Evolutionary conservation across 495 filamentous ascomycete genomes (phyloP).

Genomic region (Penicillium chermesinum): DNA sequence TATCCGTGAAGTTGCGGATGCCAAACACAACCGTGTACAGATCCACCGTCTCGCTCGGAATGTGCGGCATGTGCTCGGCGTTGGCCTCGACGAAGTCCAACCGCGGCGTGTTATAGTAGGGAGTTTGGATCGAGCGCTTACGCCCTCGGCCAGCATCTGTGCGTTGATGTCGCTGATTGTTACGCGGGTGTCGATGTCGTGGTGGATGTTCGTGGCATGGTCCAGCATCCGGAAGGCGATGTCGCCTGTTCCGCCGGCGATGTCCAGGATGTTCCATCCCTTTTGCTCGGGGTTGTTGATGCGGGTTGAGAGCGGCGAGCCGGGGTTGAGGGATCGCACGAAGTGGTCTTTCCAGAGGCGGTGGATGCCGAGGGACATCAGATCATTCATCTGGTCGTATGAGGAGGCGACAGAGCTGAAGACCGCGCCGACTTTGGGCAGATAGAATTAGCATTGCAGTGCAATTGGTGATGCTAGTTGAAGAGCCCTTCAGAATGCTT

Average conservation of each 20-base stretch:
- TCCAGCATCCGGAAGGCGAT: constrained; percentile 96
- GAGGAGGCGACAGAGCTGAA: constrained; percentile 93
- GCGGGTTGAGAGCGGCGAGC: constrained; percentile 48
- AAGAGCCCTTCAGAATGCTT: constrained; percentile 8
- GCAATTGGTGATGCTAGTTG: not conserved
- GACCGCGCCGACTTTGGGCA: constrained; percentile 65
- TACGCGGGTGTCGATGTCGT: constrained; percentile 70
- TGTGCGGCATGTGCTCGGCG: constrained; percentile 68
- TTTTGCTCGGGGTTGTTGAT: constrained; percentile 19
- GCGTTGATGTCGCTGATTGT: constrained; percentile 95
- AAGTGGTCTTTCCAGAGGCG: constrained; percentile 99
- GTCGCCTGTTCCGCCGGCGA: constrained; percentile 95
- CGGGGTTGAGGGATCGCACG: constrained; percentile 86
- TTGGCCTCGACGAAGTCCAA: constrained; percentile 85
- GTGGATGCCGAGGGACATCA: constrained; percentile 97
- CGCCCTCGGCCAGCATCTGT: constrained; percentile 86
- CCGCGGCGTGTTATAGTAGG: constrained; percentile 52
- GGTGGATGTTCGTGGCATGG: constrained; percentile 77
- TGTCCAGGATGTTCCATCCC: constrained; percentile 84
- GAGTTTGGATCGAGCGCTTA: constrained; percentile 60
- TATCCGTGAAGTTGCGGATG: constrained; percentile 92
- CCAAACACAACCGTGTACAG: constrained; percentile 98
- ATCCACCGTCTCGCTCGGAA: constrained; percentile 65
- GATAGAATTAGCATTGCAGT: constrained; percentile 13
- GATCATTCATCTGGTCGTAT: constrained; percentile 96